Base-by-base conservation (phyloP, 2,329 filamentous ascomycete genomes). In the Hypomyces perniciosus region DNA sequence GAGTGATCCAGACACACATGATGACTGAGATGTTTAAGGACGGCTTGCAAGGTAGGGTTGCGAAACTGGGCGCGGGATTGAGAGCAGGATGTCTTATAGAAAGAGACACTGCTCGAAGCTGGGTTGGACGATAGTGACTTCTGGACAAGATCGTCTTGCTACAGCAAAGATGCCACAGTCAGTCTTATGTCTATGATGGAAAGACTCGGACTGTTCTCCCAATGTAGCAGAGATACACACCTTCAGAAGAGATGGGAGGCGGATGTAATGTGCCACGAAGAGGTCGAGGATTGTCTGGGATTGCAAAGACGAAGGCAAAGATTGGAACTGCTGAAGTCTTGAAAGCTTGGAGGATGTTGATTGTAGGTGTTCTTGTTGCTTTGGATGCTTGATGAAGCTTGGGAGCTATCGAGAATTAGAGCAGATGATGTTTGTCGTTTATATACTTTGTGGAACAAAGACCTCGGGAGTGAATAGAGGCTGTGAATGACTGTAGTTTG, bases 1-100 rank as follows among this genome's bases (percentile, higher is more conserved):
- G 63, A 20, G 61, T 61, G 30, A 58, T 56, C 65, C 66, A 69
- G 56, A 60, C 47, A 55, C 67, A 69, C 67, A 69, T 69, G 51
- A 12, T 67, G 57, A 39, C 40, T 43, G 20, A 20, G 20, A 20
- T 39, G 37, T 47, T 41, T 27, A 44, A 33, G 30, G 51, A 52
- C 42, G 5, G 38, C 52, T 30, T 31, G 43, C 35, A 28, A 37
- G 29, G 9, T 33, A 34, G 31, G 30, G 10, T 28, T 30, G 43
- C 20, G 7, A 34, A 9, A 12, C 20, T 20, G 3, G 20, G 20
- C 20, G 20, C 20, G 20, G 20, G 20, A 20, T 20, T 20, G 20
- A 20, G 20, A 20, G 40, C 40, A 42, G 28, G n/a, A 42, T 42
- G n/a, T 42, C 40, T 27, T 13, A 20, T n/a, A 31, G 9, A 9